Evolutionary conservation across 164 flowering plant species (phyloP).

Genomic region (Chimonanthus praecox): DNA sequence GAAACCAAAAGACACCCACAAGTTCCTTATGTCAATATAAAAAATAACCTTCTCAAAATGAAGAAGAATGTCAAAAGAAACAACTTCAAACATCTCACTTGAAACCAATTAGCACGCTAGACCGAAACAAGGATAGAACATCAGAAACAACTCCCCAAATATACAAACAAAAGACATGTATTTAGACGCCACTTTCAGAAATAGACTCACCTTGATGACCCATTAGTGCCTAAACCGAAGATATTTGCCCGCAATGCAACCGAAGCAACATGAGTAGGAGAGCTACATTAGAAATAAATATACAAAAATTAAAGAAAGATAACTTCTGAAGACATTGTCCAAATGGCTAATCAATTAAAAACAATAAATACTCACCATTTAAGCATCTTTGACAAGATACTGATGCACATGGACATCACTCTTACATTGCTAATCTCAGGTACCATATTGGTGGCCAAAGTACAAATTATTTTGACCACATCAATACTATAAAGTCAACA

Average conservation of each 20-base stretch:
- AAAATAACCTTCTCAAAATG: not conserved
- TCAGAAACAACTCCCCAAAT: not conserved
- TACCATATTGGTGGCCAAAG: constrained; percentile 43
- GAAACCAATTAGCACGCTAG: not conserved
- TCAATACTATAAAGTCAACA: constrained; percentile 40
- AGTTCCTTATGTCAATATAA: not conserved
- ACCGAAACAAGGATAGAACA: not conserved
- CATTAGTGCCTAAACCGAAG: constrained; percentile 27
- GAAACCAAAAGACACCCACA: not conserved
- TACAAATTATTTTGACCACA: constrained; percentile 65
- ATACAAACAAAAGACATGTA: not conserved
- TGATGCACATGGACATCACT: constrained; percentile 63
- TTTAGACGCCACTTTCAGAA: not conserved
- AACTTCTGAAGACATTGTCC: not conserved
- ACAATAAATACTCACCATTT: constrained; percentile 45
- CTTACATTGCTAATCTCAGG: constrained; percentile 34
- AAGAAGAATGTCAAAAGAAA: not conserved
- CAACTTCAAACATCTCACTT: too few species aligned
- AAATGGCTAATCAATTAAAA: not conserved
- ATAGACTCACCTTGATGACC: constrained; percentile 49
- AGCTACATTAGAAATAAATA: constrained; percentile 38
- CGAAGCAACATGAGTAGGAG: constrained; percentile 58
- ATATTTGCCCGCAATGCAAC: constrained; percentile 30
- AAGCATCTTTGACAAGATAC: constrained; percentile 58
- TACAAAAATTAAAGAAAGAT: not conserved